Base-by-base conservation (phyloP, 1,284 basidiomycete species). In the Pseudozyma hubeiensis region DNA sequence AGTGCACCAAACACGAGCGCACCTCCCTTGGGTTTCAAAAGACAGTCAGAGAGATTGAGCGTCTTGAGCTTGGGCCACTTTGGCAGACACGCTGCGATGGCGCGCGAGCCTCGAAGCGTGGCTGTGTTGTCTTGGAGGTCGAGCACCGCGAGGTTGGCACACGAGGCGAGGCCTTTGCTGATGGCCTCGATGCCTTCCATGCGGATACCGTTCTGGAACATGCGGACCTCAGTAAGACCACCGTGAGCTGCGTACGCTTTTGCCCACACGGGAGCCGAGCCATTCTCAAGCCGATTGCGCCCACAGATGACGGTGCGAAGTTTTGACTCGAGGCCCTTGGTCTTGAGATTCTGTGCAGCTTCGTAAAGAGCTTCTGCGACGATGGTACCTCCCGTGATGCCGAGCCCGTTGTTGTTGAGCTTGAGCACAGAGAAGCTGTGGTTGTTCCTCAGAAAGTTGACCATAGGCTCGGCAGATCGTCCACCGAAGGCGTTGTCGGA, bases 111-210 rank as follows among this genome's bases (percentile, higher is more conserved):
- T 47, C 89, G 88, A 45, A 87, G 84, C 29, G 92, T 93, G 77
- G 94, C 93, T 0, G 94, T 95, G 86, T 99, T 99, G 86, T 99
- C 96, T 85, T 97, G 94, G 54, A 99, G 86, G 87, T 99, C 95
- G 79, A 99, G 89, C 66, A 91, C 87, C 82, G 91, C 88, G 60
- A 99, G 87, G 49, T 87, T 86, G 1, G 87, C 86, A 84, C 92
- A 93, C 58, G 90, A 87, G 14, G 90, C 85, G 45, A 99, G 86
- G 3, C 94, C 96, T 30, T 73, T 64, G 24, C 92, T 92, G 46
- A 99, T 89, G 14, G 90, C 89, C n/a, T 89, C 89, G 80, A 97
- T 92, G 7, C 97, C 96, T 70, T 92, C 91, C 91, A 93, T 94
- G 73, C 95, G 89, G 80, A 99, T 98, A 3, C 95, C 97, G 82